A percentile compares a stretch with the other conserved stretches of the same genome.
These are phyloP conservation scores for Talaromyces sp. DNA, from an alignment of 2,329 filamentous ascomycete genomes.

Conservation along the genomic window DNA sequence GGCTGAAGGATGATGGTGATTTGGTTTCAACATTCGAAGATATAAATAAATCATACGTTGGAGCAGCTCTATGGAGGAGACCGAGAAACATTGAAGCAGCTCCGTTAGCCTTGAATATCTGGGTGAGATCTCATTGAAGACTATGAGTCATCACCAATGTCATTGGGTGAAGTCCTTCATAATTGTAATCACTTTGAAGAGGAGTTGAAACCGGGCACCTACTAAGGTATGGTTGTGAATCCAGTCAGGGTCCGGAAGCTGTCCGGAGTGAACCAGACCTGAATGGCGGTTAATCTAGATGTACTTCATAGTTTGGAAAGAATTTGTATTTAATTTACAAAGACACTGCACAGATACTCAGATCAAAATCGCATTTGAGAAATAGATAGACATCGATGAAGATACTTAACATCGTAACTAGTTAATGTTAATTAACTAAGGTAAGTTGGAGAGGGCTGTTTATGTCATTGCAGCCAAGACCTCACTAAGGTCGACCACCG, in stretches of 20 bases:
- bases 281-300: not conserved
- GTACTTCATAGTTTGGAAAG: not conserved
- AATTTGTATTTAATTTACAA: not conserved
- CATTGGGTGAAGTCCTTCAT: not conserved
- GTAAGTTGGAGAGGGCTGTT: too few relatives aligned
- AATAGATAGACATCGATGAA: not conserved
- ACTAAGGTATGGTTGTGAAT: not conserved
- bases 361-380: not conserved
- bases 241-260: not conserved
- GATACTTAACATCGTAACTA: not conserved
- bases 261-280: not conserved
- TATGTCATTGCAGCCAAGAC: constrained; percentile 6
- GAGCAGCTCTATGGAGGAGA: not conserved
- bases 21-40: not conserved
- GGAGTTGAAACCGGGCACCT: not conserved
- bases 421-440: too few relatives aligned
- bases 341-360: not conserved
- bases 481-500: not conserved
- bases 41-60: not conserved
- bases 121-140: not conserved
- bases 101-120: not conserved
- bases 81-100: not conserved
- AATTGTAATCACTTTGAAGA: not conserved
- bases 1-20: not conserved
- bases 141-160: not conserved